Percentiles rank a stretch among this genome's conserved stretches.
Conservation (phyloP, 192 early-diverging fungal species). For the Spizellomyces sp. region DNA sequence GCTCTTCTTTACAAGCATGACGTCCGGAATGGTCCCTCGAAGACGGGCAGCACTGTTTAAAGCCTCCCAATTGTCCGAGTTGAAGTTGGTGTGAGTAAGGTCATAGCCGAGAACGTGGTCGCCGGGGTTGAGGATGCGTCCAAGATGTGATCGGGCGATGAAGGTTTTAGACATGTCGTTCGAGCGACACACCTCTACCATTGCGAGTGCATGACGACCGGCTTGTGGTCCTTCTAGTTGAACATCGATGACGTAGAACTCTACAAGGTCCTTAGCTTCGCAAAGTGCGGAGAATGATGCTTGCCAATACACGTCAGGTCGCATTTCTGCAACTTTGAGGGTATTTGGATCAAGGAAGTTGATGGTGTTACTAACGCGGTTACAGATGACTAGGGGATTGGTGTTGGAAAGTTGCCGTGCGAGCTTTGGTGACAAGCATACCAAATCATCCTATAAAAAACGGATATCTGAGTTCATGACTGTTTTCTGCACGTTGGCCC, state of each 20-base stretch:
- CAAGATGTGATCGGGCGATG: conserved; percentile 89
- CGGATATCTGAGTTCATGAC: conserved; percentile 13
- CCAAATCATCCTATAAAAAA: conserved; percentile 72
- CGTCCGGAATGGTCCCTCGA: conserved; percentile 73
- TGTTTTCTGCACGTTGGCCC: not conserved
- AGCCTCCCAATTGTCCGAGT: conserved; percentile 79
- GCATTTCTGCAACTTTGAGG: conserved; percentile 72
- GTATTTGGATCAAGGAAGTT: conserved; percentile 88
- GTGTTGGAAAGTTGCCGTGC: conserved; percentile 86
- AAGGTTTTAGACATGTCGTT: conserved; percentile 77
- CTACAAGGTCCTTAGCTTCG: conserved; percentile 77
- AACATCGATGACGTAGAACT: conserved; percentile 96
- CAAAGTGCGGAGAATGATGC: conserved; percentile 75
- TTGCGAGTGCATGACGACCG: conserved; percentile 72
- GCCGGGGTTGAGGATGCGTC: conserved; percentile 85
- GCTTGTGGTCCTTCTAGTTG: conserved; percentile 73
- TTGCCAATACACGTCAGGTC: conserved; percentile 81
- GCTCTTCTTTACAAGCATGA: conserved; percentile 89
- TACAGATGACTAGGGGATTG: conserved; percentile 78
- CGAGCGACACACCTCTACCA: conserved; percentile 80
- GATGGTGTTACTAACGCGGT: conserved; percentile 84
- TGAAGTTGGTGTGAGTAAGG: conserved; percentile 86
- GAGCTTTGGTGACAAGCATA: conserved; percentile 82
- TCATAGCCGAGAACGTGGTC: conserved; percentile 94
- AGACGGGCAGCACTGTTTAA: conserved; percentile 44